Percentiles rank a stretch among this genome's conserved stretches.
These are phyloP conservation scores for Glycyrrhiza uralensis DNA, from an alignment of 306 rosid species.

Conservation along the genomic window DNA sequence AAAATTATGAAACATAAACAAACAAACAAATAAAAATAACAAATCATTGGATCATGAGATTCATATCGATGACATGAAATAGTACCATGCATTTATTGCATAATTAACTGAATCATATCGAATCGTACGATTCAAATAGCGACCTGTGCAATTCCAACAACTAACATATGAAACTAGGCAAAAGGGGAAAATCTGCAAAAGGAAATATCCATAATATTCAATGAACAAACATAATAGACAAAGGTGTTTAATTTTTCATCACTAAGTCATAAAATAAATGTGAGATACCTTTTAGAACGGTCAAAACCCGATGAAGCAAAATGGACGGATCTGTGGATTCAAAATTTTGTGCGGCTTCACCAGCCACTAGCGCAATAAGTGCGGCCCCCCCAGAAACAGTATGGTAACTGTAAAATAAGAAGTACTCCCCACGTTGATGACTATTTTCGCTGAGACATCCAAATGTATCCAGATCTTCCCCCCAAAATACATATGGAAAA, in stretches of 20 bases:
- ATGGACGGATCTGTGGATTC: slow-evolving; percentile 68
- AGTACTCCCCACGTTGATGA: slow-evolving; percentile 83
- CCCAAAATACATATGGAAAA: slow-evolving; percentile 94
- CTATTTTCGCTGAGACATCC: slow-evolving; percentile 77
- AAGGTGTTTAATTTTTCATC: not conserved
- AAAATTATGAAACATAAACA: not conserved
- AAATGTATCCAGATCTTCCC: slow-evolving; percentile 90
- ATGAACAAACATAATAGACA: not conserved
- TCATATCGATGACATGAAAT: not conserved
- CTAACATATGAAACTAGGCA: not conserved
- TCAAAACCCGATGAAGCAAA: slow-evolving; percentile 67
- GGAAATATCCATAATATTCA: not conserved
- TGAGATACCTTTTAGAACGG: slow-evolving; percentile 67
- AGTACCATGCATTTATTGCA: not conserved
- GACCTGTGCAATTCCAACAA: not conserved
- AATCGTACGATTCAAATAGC: not conserved
- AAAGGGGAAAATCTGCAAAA: slow-evolving; percentile 16
- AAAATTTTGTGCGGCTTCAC: slow-evolving; percentile 91
- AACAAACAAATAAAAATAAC: not conserved
- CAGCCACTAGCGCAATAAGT: slow-evolving; percentile 89
- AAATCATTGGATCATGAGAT: not conserved
- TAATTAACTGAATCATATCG: not conserved
- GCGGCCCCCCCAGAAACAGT: slow-evolving; percentile 93
- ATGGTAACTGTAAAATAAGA: slow-evolving; percentile 84
- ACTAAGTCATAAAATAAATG: not conserved